phyloP scores from a whole-genome alignment of 192 early-diverging fungal genomes.

The Rhizophlyctis rosea region DNA sequence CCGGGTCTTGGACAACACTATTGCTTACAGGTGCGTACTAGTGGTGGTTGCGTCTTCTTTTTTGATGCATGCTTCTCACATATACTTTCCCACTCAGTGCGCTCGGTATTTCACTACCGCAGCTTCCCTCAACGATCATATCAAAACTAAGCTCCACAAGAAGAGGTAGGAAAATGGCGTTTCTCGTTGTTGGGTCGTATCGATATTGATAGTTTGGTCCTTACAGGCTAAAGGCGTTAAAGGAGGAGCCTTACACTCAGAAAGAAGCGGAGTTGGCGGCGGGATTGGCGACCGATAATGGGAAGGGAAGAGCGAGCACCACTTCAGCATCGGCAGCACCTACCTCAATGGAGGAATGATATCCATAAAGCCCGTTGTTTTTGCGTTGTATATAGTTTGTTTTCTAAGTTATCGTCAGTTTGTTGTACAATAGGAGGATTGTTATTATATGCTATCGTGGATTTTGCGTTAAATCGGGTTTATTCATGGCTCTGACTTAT shows the following conservation, averaged over 20 bases:
- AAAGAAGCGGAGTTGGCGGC: conserved; percentile 66
- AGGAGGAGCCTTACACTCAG: conserved; percentile 86
- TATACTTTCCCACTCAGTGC: too few species aligned
- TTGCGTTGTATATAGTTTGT: too few species aligned
- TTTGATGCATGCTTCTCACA: too few species aligned
- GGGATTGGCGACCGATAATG: conserved; percentile 42
- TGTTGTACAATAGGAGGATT: too few species aligned
- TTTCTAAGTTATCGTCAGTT: too few species aligned
- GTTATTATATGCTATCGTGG: too few species aligned
- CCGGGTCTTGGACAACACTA: conserved; percentile 90
- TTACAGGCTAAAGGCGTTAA: conserved; percentile 71
- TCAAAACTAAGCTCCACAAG: conserved; percentile 81
- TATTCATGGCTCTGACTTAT: too few species aligned
- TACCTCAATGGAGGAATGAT: too few species aligned
- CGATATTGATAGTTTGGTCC: background rate
- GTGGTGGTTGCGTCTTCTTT: conserved; percentile 7
- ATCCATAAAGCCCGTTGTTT: too few species aligned
- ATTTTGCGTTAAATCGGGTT: too few species aligned
- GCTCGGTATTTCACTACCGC: conserved; percentile 73
- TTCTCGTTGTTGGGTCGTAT: background rate
- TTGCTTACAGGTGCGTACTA: conserved; percentile 74
- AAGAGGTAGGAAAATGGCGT: conserved; percentile 43
- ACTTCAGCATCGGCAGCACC: too few species aligned
- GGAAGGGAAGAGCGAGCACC: too few species aligned
- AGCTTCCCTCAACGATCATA: conserved; percentile 61